Evolutionary conservation across 2,329 filamentous ascomycete species (phyloP).

Genomic region (Phialocephala subalpina): DNA sequence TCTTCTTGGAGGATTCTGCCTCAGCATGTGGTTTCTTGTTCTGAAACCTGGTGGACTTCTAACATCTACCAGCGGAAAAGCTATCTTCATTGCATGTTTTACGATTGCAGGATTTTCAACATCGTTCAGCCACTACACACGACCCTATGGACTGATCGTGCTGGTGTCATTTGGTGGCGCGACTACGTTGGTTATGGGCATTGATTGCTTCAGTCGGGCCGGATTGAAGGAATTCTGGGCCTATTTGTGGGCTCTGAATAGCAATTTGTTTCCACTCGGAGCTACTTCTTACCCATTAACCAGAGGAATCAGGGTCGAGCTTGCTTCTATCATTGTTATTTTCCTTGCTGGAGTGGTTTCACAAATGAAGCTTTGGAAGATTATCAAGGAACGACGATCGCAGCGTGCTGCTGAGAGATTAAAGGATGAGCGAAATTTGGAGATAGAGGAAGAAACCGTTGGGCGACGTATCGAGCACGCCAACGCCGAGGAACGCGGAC

Average conservation of each 20-base stretch:
- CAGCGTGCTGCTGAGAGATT: slow-evolving; percentile 58
- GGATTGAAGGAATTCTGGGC: slow-evolving; percentile 97
- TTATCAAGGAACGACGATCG: slow-evolving; percentile 71
- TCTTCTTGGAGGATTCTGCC: slow-evolving; percentile 44
- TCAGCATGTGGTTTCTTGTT: slow-evolving; percentile 78
- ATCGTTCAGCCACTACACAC: slow-evolving; percentile 81
- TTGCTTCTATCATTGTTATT: slow-evolving; percentile 79
- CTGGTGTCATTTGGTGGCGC: slow-evolving; percentile 84
- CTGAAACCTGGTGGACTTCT: slow-evolving; percentile 81
- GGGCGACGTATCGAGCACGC: slow-evolving; percentile 71
- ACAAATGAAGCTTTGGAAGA: slow-evolving; percentile 85
- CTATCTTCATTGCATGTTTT: slow-evolving; percentile 79
- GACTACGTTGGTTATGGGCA: slow-evolving; percentile 80
- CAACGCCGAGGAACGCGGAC: slow-evolving; percentile 66
- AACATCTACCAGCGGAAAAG: slow-evolving; percentile 65
- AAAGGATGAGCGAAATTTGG: slow-evolving; percentile 61
- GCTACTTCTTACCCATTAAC: slow-evolving; percentile 85
- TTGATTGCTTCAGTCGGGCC: slow-evolving; percentile 90
- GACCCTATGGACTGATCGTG: slow-evolving; percentile 78
- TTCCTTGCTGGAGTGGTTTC: slow-evolving; percentile 80
- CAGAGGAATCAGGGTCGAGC: slow-evolving; percentile 84
- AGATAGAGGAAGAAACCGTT: slow-evolving; percentile 73
- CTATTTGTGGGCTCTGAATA: slow-evolving; percentile 87
- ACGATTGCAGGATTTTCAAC: slow-evolving; percentile 73
- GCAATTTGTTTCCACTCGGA: slow-evolving; percentile 78